Evolutionary conservation across 176 grass and related monocot species (phyloP), one percentile per base, ranked within the genome.

Genomic region (Oryza punctata): DNA sequence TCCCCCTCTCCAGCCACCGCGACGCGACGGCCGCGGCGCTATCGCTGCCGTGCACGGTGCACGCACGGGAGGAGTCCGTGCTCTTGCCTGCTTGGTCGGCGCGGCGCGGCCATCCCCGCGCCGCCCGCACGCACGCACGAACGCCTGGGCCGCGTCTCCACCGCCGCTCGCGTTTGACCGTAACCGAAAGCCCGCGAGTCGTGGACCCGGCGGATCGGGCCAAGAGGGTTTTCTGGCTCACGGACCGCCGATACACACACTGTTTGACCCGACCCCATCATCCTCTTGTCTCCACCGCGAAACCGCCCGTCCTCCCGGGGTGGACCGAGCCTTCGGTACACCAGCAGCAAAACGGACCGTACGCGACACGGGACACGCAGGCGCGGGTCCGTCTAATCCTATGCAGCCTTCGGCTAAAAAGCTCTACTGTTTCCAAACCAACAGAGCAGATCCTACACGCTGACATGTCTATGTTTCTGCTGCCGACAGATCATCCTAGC

Each of bases 311-410:
- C 1, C 44, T 12, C 44, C 3, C 3, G 47, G 19, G 57, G 57
- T 61, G 57, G 57, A 61, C 57, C 21, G 57, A 23, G 57, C 57
- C 57, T 61, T n/a, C 7, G 19, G 54, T 59, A 12, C 19, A 59
- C 54, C 54, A 59, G 12, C 49, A 54, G 1, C 49, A 49, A 49
- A 5, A 49, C 0, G 43, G n/a, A 38, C 10, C 11, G 37, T 68
- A 44, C 78, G 33, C 33, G 47, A 61, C 85, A 54, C 52, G 45
- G 19, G 41, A 23, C 70, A n/a, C 67, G 69, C 68, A 29, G 41
- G 57, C 67, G 69, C 68, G 23, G 41, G 57, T 61, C 57, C 19
- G 54, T 61, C 21, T n/a, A 73, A 66, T 73, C 7, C 57, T 24
- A 24, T 10, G 15, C 52, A 21, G 76, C 59, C 61, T 80, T 28